Percentiles rank a stretch among this genome's conserved stretches.
Evolutionary conservation across 2,329 filamentous ascomycete genomes (phyloP).

Genomic region (Fusarium ambrosium): DNA sequence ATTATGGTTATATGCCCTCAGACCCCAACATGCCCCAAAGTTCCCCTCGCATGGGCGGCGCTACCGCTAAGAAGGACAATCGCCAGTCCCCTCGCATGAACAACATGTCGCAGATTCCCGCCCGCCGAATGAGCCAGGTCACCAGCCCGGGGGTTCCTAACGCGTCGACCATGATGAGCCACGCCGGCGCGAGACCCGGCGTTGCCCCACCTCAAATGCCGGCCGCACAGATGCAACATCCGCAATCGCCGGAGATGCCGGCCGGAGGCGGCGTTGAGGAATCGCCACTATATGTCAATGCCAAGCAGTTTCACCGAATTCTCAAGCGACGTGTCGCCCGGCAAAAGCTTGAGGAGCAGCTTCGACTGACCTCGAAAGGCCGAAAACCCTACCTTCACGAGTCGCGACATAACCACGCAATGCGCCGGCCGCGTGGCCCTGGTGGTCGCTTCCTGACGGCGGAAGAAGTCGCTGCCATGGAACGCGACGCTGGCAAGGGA

Average conservation of each 20-base stretch:
- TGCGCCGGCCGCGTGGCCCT: slow-evolving; percentile 93
- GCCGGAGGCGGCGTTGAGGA: slow-evolving; percentile 81
- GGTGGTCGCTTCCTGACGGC: slow-evolving; percentile 96
- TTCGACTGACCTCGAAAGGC: slow-evolving; percentile 93
- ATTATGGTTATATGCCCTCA: slow-evolving; percentile 79
- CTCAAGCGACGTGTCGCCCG: slow-evolving; percentile 93
- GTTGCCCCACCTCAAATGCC: slow-evolving; percentile 72
- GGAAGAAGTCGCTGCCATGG: slow-evolving; percentile 93
- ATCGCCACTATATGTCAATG: slow-evolving; percentile 96
- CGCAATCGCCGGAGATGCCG: slow-evolving; percentile 84
- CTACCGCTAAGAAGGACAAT: slow-evolving; percentile 79
- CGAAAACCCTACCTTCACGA: slow-evolving; percentile 98
- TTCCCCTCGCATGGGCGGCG: slow-evolving; percentile 82
- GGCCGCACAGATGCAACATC: slow-evolving; percentile 74
- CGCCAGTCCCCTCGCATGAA: slow-evolving; percentile 84
- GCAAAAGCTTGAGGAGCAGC: slow-evolving; percentile 92
- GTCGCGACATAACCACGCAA: slow-evolving; percentile 97
- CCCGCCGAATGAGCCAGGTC: slow-evolving; percentile 81
- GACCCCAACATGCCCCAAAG: slow-evolving; percentile 77
- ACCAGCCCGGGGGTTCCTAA: slow-evolving; percentile 81
- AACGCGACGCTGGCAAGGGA: slow-evolving; percentile 71
- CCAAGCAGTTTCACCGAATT: slow-evolving; percentile 98
- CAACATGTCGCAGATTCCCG: slow-evolving; percentile 70
- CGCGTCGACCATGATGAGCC: slow-evolving; percentile 82
- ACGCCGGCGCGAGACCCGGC: slow-evolving; percentile 65